Percentiles rank a stretch among this genome's conserved stretches.
These are phyloP conservation scores for Candida mesenterica DNA, from an alignment of 1,139 yeast species.

Conservation along the genomic window DNA sequence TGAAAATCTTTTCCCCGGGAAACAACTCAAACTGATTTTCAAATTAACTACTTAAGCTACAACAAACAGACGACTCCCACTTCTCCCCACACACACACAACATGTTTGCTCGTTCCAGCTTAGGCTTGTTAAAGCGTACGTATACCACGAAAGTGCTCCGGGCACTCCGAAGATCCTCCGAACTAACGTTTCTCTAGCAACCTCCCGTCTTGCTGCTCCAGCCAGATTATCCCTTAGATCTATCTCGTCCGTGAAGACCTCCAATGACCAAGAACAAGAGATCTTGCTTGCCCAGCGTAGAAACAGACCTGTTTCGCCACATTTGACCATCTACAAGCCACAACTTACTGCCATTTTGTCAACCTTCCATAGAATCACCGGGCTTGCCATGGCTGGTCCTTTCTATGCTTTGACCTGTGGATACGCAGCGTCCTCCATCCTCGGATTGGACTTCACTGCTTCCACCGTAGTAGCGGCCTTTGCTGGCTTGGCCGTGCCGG, in stretches of 20 bases:
- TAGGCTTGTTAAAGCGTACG: constrained; percentile 19
- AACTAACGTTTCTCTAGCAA: not conserved
- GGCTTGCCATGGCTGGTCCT: constrained; percentile 75
- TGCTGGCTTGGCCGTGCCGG: constrained; percentile 57
- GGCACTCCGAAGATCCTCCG: constrained; percentile 8
- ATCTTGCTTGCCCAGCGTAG: constrained; percentile 79
- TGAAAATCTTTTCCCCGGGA: too few relatives aligned
- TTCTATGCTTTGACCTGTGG: constrained; percentile 76
- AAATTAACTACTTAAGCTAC: too few relatives aligned
- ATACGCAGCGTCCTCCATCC: constrained; percentile 67
- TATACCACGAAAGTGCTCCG: too few relatives aligned
- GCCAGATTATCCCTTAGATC: constrained; percentile 23
- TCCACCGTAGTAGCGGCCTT: constrained; percentile 56
- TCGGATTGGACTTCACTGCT: constrained; percentile 65
- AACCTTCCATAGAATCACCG: constrained; percentile 81
- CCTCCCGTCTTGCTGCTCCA: constrained; percentile 4
- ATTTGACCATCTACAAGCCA: constrained; percentile 83
- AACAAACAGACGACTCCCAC: too few relatives aligned
- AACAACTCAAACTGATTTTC: too few relatives aligned
- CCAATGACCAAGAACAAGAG: constrained; percentile 63
- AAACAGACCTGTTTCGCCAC: constrained; percentile 90
- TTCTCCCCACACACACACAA: too few relatives aligned
- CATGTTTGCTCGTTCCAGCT: constrained; percentile 19
- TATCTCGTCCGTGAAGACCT: constrained; percentile 57
- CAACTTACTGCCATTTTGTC: constrained; percentile 86